These are phyloP conservation scores for Fusarium sp. DNA, from an alignment of 2,329 filamentous ascomycete genomes.

Conservation along the genomic window DNA sequence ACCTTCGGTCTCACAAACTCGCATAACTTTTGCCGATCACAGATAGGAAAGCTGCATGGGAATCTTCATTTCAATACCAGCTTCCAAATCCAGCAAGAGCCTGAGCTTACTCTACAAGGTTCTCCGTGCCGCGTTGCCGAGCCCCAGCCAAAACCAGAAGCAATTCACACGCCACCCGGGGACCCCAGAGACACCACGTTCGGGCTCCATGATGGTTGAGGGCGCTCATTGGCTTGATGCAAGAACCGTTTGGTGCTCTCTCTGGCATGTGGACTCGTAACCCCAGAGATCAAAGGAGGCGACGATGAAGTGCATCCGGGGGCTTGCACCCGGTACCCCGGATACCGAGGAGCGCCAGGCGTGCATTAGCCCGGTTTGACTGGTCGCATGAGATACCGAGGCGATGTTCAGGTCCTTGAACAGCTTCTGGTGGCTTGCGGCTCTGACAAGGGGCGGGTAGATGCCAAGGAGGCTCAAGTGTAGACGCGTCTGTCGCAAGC, in stretches of 20 bases:
- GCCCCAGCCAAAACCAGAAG: neutral
- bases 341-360: neutral
- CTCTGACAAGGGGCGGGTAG: neutral
- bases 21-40: neutral
- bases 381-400: constrained; percentile 16
- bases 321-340: constrained; percentile 20
- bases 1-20: neutral
- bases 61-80: neutral
- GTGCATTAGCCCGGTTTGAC: constrained; percentile 4
- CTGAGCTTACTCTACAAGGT: neutral
- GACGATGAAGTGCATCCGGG: neutral
- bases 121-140: neutral
- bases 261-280: neutral
- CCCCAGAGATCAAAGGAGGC: neutral
- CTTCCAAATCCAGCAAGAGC: neutral
- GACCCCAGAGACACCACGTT: neutral
- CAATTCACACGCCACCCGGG: neutral
- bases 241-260: neutral
- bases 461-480: neutral
- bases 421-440: neutral
- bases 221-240: constrained; percentile 18
- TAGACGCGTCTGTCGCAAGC: neutral
- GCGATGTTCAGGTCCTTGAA: neutral
- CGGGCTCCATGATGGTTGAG: neutral
- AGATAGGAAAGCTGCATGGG: neutral